phyloP scores from a whole-genome alignment of 2,329 filamentous ascomycete species.

The Zalaria obscura region DNA sequence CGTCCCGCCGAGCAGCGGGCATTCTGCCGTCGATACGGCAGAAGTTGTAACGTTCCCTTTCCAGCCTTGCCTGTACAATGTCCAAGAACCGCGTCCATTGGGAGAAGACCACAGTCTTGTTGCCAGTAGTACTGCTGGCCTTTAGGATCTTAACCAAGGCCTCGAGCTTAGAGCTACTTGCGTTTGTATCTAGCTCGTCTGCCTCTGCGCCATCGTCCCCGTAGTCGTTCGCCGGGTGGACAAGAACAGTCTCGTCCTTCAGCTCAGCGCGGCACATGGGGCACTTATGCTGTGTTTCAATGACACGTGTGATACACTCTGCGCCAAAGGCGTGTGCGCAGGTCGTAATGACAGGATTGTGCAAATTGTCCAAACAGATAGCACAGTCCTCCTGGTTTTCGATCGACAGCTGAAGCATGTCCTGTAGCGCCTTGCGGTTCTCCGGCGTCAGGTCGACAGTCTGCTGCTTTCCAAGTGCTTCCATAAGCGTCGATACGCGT shows the following conservation, averaged over 20 bases:
- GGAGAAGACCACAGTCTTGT: slow-evolving; percentile 61
- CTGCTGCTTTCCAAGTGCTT: slow-evolving; percentile 51
- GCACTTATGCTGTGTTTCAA: slow-evolving; percentile 61
- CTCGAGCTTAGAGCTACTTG: slow-evolving; percentile 70
- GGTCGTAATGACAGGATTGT: slow-evolving; percentile 64
- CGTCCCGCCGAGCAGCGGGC: slow-evolving; percentile 55
- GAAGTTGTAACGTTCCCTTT: slow-evolving; percentile 45
- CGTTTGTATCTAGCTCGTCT: slow-evolving; percentile 37
- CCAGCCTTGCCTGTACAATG: slow-evolving; percentile 55
- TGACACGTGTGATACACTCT: slow-evolving; percentile 57
- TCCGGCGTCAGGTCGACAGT: slow-evolving; percentile 57
- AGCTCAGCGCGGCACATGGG: slow-evolving; percentile 69
- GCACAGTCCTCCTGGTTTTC: slow-evolving; percentile 73
- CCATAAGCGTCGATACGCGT: slow-evolving; percentile 58
- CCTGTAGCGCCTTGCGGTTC: slow-evolving; percentile 58
- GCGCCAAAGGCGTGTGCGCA: slow-evolving; percentile 73
- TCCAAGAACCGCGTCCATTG: slow-evolving; percentile 63
- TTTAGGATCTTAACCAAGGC: slow-evolving; percentile 61
- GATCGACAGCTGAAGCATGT: slow-evolving; percentile 60
- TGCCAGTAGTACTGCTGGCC: slow-evolving; percentile 52
- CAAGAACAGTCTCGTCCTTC: slow-evolving; percentile 42
- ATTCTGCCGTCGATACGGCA: slow-evolving; percentile 72
- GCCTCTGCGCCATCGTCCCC: slow-evolving; percentile 34
- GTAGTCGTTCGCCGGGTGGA: slow-evolving; percentile 44
- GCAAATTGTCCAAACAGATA: slow-evolving; percentile 62